Percentiles rank a stretch among this genome's conserved stretches.
Conservation (phyloP, 805 yeast genomes). For the Myxozyma melibiosi region DNA sequence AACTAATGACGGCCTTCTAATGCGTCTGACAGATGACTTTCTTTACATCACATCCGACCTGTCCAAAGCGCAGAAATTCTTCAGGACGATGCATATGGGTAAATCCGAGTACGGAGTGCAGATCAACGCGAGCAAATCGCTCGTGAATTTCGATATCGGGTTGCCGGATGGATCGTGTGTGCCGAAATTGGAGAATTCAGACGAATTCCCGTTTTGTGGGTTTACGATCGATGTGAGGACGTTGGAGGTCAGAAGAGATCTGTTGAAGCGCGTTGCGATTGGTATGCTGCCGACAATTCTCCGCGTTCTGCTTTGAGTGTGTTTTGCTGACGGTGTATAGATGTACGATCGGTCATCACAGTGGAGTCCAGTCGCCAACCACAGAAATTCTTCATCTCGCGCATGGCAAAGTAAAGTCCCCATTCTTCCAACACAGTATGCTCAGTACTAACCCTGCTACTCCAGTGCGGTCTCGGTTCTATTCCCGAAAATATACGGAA, state of each 20-base stretch:
- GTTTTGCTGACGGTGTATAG: constrained; percentile 2
- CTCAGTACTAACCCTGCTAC: not conserved
- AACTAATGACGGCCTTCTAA: constrained; percentile 44
- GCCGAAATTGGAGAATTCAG: not conserved
- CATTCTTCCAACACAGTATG: not conserved
- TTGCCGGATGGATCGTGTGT: constrained; percentile 3
- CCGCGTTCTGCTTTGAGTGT: not conserved
- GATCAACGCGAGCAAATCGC: constrained; percentile 48
- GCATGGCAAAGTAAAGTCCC: constrained; percentile 12
- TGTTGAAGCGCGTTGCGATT: constrained; percentile 2
- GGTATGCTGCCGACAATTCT: constrained; percentile 7
- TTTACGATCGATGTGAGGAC: constrained; percentile 18
- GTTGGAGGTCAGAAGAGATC: constrained; percentile 22
- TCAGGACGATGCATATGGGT: constrained; percentile 39
- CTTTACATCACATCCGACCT: constrained; percentile 59
- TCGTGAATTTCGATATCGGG: constrained; percentile 35
- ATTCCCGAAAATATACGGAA: constrained; percentile 12
- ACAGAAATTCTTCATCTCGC: not conserved
- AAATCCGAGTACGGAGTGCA: constrained; percentile 49
- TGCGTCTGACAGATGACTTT: constrained; percentile 85
- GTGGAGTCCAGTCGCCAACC: constrained; percentile 15
- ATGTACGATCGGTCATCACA: constrained; percentile 5
- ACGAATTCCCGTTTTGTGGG: constrained; percentile 31
- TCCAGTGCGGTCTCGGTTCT: constrained; percentile 11
- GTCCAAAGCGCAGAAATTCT: constrained; percentile 41